phyloP scores from a whole-genome alignment of 2,329 filamentous ascomycete genomes.

The Fusarium luffae region DNA sequence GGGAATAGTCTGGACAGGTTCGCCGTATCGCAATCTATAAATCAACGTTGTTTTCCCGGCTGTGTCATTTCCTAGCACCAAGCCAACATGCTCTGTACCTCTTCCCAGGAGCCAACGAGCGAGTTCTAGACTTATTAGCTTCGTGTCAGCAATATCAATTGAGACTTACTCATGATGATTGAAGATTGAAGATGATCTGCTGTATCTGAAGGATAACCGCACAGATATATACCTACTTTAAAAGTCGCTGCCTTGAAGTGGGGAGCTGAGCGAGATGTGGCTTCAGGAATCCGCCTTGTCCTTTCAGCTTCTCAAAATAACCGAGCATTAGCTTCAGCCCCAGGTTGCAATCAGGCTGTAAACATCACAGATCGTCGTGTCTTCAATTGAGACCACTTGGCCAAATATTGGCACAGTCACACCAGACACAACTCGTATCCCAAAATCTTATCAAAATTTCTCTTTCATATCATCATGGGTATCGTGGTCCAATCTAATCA shows the following conservation, averaged over 20 bases:
- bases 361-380: background rate
- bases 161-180: conserved; percentile 36
- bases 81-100: conserved; percentile 32
- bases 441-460: background rate
- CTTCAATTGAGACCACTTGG: background rate
- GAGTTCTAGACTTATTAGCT: conserved; percentile 31
- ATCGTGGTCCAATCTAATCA: conserved; percentile 52
- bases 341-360: background rate
- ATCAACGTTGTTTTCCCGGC: conserved; percentile 81
- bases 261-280: conserved; percentile 39
- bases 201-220: background rate
- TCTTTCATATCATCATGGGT: conserved; percentile 16
- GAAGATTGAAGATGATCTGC: background rate
- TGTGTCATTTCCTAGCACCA: conserved; percentile 41
- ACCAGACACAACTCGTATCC: background rate
- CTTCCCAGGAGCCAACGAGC: conserved; percentile 40
- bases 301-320: conserved; percentile 1
- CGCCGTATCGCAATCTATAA: conserved; percentile 86
- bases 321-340: background rate
- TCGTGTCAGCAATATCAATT: rapidly evolving
- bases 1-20: conserved; percentile 93
- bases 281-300: conserved; percentile 33
- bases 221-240: background rate
- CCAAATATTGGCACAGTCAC: background rate
- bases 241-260: conserved; percentile 40